Base-by-base conservation (phyloP, 345 rosid genomes). In the Eucalyptus microcorys region DNA sequence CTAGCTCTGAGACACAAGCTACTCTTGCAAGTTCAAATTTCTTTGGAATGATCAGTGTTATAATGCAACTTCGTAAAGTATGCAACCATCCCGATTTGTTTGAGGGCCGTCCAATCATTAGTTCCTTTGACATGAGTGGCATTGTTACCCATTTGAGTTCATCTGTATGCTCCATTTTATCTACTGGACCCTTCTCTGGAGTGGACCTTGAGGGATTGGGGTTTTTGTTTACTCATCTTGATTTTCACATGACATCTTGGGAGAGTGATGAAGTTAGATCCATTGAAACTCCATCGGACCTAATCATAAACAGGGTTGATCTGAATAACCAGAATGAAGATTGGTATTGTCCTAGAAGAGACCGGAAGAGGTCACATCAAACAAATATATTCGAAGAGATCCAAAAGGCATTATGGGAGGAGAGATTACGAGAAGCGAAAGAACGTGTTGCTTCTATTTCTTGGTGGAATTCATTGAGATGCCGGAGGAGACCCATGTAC, bases 381-480 rank as follows among this genome's bases (percentile, higher is more conserved):
- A 92, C 95, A 88, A 96, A 93, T 93, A 96, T 98, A 59, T 98
- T 98, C 91, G 98, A 96, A 92, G 97, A 98, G 89, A 94, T 97
- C 89, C 95, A 94, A 50, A 96, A 94, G 91, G 96, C 97, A 47
- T 43, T 98, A 84, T 87, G 92, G 92, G 95, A 95, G 91, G 99
- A 96, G 93, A 95, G 99, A 88, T 91, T 93, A 55, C 93, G 88
- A 93, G 99, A 98, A 93, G 93, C 92, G 32, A 93, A 94, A 94
- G 95, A 96, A 64, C 94, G 95, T 88, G 99, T 98, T 86, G 92
- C 95, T 88, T 94, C 99, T 87, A 91, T 96, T 93, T 97, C 98
- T 80, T 98, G 99, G 99, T 98, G 99, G 99, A 98, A 98, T 93
- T 96, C 98, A n/a, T 95, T 98, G 94, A 98, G 99, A 93, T 97